Evolutionary conservation across 257 asterid species (phyloP).

Genomic region (Solanum medicagineum): DNA sequence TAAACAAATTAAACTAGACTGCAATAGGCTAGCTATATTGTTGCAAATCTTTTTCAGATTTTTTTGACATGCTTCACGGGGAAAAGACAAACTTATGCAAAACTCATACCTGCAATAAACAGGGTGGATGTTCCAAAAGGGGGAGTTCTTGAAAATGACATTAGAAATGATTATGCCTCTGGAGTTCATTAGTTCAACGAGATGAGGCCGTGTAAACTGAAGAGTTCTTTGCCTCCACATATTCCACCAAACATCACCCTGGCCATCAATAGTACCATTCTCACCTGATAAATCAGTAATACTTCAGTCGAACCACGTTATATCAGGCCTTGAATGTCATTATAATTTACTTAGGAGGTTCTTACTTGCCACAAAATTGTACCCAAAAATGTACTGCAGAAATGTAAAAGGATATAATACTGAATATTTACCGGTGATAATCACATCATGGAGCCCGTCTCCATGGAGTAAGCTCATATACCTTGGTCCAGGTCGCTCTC

Average conservation of each 20-base stretch:
- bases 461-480: conserved; percentile 90
- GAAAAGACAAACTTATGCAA: not conserved
- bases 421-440: conserved; percentile 60
- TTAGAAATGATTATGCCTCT: conserved; percentile 60
- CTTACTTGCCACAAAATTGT: not conserved
- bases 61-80: not conserved
- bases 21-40: not conserved
- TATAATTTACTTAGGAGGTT: not conserved
- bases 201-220: conserved; percentile 70
- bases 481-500: conserved; percentile 92
- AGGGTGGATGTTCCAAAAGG: conserved; percentile 98
- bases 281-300: conserved; percentile 35
- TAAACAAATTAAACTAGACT: not conserved
- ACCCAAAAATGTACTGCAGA: not conserved
- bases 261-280: conserved; percentile 96
- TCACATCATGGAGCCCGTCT: conserved; percentile 75
- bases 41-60: not conserved
- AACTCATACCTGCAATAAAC: conserved; percentile 75
- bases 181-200: conserved; percentile 76
- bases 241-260: conserved; percentile 94
- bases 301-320: not conserved
- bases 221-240: conserved; percentile 91
- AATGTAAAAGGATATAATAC: not conserved
- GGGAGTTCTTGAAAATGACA: conserved; percentile 74
- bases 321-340: not conserved